Conservation (phyloP, 495 filamentous ascomycete species). For the Daldinia loculata region DNA sequence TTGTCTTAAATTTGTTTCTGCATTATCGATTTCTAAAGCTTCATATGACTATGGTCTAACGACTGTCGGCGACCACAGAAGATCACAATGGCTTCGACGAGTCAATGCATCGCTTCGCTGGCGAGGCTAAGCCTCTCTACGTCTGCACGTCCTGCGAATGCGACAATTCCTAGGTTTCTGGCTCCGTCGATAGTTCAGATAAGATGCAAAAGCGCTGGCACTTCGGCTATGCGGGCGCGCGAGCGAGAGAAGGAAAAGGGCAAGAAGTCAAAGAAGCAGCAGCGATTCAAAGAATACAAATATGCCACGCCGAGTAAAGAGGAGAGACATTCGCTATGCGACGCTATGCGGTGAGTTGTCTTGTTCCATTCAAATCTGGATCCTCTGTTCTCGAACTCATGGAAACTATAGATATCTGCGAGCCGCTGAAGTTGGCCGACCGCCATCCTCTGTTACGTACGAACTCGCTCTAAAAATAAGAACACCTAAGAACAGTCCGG, state of each 20-base stretch:
- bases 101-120: slow-evolving; percentile 66
- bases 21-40: slow-evolving; percentile 19
- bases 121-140: slow-evolving; percentile 63
- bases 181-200: slow-evolving; percentile 50
- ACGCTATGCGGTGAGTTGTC: slow-evolving; percentile 84
- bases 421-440: slow-evolving; percentile 87
- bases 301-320: slow-evolving; percentile 66
- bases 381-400: slow-evolving; percentile 14
- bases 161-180: slow-evolving; percentile 55
- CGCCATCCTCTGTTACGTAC: slow-evolving; percentile 79
- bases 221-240: slow-evolving; percentile 49
- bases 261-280: slow-evolving; percentile 75
- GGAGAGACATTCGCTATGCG: slow-evolving; percentile 80
- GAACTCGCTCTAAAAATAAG: slow-evolving; percentile 83
- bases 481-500: slow-evolving; percentile 80
- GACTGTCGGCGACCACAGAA: slow-evolving; percentile 19
- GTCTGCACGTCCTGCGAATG: slow-evolving; percentile 44
- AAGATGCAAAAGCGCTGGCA: slow-evolving; percentile 52
- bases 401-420: slow-evolving; percentile 75
- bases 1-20: slow-evolving; percentile 25
- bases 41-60: slow-evolving; percentile 2
- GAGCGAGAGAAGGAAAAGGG: slow-evolving; percentile 66
- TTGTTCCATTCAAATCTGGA: not conserved
- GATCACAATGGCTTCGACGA: slow-evolving; percentile 54
- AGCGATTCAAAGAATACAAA: slow-evolving; percentile 67